Evolutionary conservation across 495 filamentous ascomycete genomes (phyloP), one percentile per base, ranked within the genome.

Genomic region (Beverwykella pulmonaria): DNA sequence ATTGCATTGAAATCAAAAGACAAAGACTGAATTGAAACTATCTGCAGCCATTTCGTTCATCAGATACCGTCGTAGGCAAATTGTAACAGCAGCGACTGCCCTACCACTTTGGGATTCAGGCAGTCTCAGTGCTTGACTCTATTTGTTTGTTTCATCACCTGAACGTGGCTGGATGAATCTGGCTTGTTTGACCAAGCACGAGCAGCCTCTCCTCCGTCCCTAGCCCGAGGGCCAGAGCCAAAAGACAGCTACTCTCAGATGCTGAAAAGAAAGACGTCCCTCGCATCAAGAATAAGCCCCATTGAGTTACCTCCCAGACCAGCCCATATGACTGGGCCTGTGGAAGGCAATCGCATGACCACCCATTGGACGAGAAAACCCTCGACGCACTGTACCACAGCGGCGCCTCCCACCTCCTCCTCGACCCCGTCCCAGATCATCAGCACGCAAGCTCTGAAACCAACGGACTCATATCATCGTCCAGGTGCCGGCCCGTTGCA

Each of bases 211-310:
- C 70, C 68, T 61, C 47, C 57, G 46, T 50, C 20, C 48, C 61
- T 49, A 75, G 61, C 64, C 34, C 20, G 10, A 27, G 12, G 53
- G 34, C 26, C 52, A 36, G 53, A 50, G 53, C 44, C 63, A 46
- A 54, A 58, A 59, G 50, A 67, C 15, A 71, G 54, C 41, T 53
- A 34, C 54, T 70, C 85, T 84, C 84, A 82, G 85, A 87, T 81
- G 79, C 79, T 73, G 72, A 72, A 72, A 72, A 78, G 70, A 59
- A 71, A 74, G 30, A 20, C 34, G 86, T 90, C 88, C 90, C 93
- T 97, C 92, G 92, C 90, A 87, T 91, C 94, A 91, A 97, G 92
- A 97, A 96, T 98, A 92, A 97, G 94, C 94, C 94, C 94, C 94
- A 96, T 98, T 92, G 92, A 96, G 94, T 97, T 93, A 95, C 90